A percentile compares a stretch with the other conserved stretches of the same genome.
phyloP scores from a whole-genome alignment of 1,284 basidiomycete genomes.

The Boletus coffeatus region DNA sequence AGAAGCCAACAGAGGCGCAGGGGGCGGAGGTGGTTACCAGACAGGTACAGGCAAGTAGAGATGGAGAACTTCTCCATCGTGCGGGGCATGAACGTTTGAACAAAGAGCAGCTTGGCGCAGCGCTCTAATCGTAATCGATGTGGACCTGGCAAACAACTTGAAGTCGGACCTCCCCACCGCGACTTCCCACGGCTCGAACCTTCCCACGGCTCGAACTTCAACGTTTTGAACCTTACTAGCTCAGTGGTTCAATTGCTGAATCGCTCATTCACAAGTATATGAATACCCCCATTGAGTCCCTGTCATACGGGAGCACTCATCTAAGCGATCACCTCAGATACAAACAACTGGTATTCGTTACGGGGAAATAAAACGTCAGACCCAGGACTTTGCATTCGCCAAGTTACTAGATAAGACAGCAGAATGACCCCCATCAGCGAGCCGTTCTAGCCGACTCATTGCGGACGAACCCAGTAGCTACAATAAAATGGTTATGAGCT shows the following conservation, averaged over 20 bases:
- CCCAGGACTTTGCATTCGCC: too few relatives aligned
- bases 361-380: too few relatives aligned
- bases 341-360: too few relatives aligned
- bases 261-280: conserved; percentile 34
- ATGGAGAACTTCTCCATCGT: conserved; percentile 25
- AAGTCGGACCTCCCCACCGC: conserved; percentile 46
- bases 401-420: too few relatives aligned
- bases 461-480: too few relatives aligned
- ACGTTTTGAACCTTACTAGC: conserved; percentile 36
- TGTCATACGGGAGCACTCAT: too few relatives aligned
- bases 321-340: too few relatives aligned
- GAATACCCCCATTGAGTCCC: too few relatives aligned
- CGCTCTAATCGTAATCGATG: conserved; percentile 20
- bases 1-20: conserved; percentile 29
- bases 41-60: conserved; percentile 37
- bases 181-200: conserved; percentile 44
- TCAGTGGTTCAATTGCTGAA: conserved; percentile 35
- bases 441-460: too few relatives aligned
- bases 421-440: too few relatives aligned
- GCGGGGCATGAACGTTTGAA: not conserved
- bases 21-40: conserved; percentile 25
- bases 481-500: too few relatives aligned
- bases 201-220: conserved; percentile 37
- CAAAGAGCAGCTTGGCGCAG: conserved; percentile 6
- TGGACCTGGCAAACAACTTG: not conserved